A percentile compares a stretch with the other conserved stretches of the same genome.
Evolutionary conservation across 2,329 filamentous ascomycete genomes (phyloP).

Genomic region (Aspergillus bombycis): DNA sequence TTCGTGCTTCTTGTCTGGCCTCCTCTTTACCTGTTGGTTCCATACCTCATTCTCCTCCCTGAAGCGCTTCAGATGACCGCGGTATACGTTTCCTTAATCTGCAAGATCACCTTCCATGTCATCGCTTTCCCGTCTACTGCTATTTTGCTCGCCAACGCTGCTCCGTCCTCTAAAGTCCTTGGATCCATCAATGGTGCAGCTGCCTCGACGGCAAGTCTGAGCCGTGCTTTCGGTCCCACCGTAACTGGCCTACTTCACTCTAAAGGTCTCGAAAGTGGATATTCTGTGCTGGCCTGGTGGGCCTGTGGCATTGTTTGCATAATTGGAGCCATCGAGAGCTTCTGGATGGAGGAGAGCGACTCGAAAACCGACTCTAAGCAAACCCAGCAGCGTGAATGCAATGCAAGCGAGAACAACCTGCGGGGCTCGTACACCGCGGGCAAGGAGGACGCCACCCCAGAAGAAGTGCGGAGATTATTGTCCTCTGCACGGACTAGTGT

Average conservation of each 20-base stretch:
- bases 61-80: constrained; percentile 70
- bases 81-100: constrained; percentile 76
- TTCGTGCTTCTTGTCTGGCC: constrained; percentile 83
- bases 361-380: constrained; percentile 43
- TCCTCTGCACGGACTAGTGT: constrained; percentile 39
- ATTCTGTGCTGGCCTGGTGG: constrained; percentile 94
- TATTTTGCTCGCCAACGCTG: constrained; percentile 86
- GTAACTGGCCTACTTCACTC: constrained; percentile 85
- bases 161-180: constrained; percentile 79
- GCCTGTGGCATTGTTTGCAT: constrained; percentile 76
- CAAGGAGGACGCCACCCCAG: constrained; percentile 28
- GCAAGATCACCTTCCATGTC: constrained; percentile 91
- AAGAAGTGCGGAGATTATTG: constrained; percentile 42
- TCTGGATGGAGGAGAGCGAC: constrained; percentile 71
- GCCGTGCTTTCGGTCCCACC: constrained; percentile 84
- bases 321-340: constrained; percentile 72
- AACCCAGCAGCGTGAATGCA: constrained; percentile 31
- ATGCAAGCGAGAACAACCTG: constrained; percentile 29
- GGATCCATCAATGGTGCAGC: constrained; percentile 93
- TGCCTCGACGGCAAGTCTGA: constrained; percentile 86
- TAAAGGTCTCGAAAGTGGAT: constrained; percentile 75
- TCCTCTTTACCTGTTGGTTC: constrained; percentile 80
- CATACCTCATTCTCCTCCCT: constrained; percentile 86
- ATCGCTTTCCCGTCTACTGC: constrained; percentile 89
- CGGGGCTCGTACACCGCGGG: constrained; percentile 26